Evolutionary conservation across 352 stramenopile genomes (phyloP).

Genomic region (Phytophthora agathidicida): DNA sequence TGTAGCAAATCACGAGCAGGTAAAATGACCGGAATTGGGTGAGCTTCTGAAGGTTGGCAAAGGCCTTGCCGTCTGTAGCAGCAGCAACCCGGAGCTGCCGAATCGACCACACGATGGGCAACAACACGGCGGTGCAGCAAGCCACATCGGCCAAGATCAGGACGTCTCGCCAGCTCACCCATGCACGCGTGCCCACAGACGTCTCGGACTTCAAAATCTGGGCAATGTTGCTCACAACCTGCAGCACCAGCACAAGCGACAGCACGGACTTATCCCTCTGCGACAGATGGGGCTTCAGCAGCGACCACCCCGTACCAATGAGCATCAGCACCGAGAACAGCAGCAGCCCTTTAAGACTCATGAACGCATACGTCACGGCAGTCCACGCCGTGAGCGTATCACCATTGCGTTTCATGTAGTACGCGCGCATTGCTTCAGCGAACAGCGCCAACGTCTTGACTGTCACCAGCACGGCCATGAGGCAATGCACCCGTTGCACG

Average conservation of each 20-base stretch:
- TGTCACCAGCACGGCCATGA: conserved; percentile 94
- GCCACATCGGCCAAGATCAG: conserved; percentile 96
- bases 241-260: conserved; percentile 92
- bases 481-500: conserved; percentile 92
- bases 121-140: conserved; percentile 95
- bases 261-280: conserved; percentile 95
- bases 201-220: conserved; percentile 89
- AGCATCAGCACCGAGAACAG: conserved; percentile 98
- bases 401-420: conserved; percentile 96
- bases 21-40: conserved; percentile 98
- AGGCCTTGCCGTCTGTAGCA: conserved; percentile 90
- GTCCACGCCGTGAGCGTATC: conserved; percentile 93
- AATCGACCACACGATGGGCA: conserved; percentile 98
- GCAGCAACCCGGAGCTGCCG: conserved; percentile 77
- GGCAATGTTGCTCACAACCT: conserved; percentile 95
- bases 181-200: conserved; percentile 73
- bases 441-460: conserved; percentile 95
- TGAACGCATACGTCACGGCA: conserved; percentile 95
- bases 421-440: conserved; percentile 94
- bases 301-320: conserved; percentile 97
- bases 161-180: conserved; percentile 84
- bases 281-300: conserved; percentile 96
- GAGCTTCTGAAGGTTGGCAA: conserved; percentile 91
- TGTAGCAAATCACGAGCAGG: conserved; percentile 96
- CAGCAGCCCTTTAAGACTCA: conserved; percentile 95